Percentiles rank a stretch among this genome's conserved stretches.
Evolutionary conservation across 495 filamentous ascomycete species (phyloP).

Genomic region (Xylaria telfairii): DNA sequence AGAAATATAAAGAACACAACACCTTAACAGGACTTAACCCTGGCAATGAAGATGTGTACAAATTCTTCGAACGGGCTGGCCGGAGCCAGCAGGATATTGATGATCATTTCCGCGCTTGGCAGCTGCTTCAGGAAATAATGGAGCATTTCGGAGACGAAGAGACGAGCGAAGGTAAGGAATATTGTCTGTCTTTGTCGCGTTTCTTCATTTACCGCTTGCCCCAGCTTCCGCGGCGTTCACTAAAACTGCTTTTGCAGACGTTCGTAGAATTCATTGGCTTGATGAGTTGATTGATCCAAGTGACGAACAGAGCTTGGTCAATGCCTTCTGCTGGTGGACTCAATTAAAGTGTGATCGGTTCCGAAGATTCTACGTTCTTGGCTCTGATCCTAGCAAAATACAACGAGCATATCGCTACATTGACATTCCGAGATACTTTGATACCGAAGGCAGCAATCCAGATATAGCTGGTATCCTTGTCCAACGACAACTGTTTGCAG

Average conservation of each 20-base stretch:
- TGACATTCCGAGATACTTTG: constrained; percentile 47
- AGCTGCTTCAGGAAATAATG: constrained; percentile 34
- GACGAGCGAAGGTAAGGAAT: constrained; percentile 32
- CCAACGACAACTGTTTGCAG: constrained; percentile 5
- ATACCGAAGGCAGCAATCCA: constrained; percentile 46
- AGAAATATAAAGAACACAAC: constrained; percentile 45
- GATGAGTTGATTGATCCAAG: constrained; percentile 53
- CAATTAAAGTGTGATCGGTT: constrained; percentile 50
- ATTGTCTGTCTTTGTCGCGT: not conserved
- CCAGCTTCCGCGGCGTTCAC: not conserved
- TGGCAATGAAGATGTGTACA: constrained; percentile 25
- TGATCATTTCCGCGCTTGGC: constrained; percentile 31
- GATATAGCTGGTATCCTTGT: constrained; percentile 33
- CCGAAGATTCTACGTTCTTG: constrained; percentile 55
- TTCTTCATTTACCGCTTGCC: not conserved
- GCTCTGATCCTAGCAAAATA: constrained; percentile 41
- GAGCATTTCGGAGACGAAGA: constrained; percentile 33
- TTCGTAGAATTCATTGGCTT: constrained; percentile 51
- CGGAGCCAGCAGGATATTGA: constrained; percentile 31
- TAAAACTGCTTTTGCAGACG: constrained; percentile 28
- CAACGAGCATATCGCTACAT: constrained; percentile 43
- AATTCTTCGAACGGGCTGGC: constrained; percentile 23
- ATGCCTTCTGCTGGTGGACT: constrained; percentile 63
- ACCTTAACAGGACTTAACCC: constrained; percentile 25
- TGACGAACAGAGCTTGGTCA: constrained; percentile 59